Evolutionary conservation across 2,329 filamentous ascomycete genomes (phyloP).

Genomic region (Samsoniella hepiali): DNA sequence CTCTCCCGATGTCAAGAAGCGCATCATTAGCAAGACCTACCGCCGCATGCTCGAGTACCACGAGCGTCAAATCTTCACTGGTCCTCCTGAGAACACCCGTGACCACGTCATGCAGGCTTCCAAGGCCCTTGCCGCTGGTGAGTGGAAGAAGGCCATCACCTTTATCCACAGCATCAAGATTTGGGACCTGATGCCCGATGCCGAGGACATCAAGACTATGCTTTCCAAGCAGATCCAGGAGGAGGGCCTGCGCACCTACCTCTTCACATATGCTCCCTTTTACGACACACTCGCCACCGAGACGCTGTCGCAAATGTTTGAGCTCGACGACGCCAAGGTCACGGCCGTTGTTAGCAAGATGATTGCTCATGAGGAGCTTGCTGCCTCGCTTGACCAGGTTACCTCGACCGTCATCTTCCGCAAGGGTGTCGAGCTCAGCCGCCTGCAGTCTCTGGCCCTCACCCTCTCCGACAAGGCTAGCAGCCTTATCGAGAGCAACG

Average conservation of each 20-base stretch:
- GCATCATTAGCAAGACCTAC: slow-evolving; percentile 98
- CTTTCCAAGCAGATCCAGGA: slow-evolving; percentile 97
- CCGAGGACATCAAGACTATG: slow-evolving; percentile 94
- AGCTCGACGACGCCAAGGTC: slow-evolving; percentile 86
- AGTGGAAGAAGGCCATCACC: slow-evolving; percentile 95
- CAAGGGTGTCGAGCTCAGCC: slow-evolving; percentile 96
- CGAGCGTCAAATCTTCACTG: slow-evolving; percentile 98
- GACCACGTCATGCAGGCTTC: slow-evolving; percentile 99
- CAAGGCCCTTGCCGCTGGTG: slow-evolving; percentile 91
- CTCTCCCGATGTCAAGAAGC: slow-evolving; percentile 94
- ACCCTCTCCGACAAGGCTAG: slow-evolving; percentile 96
- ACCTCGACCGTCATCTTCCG: slow-evolving; percentile 97
- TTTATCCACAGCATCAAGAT: slow-evolving; percentile 99
- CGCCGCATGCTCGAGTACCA: slow-evolving; percentile 99
- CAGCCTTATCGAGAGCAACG: slow-evolving; percentile 92
- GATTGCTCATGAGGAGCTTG: slow-evolving; percentile 98
- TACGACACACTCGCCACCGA: slow-evolving; percentile 92
- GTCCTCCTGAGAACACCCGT: slow-evolving; percentile 95
- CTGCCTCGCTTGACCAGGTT: slow-evolving; percentile 94
- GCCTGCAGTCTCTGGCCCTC: slow-evolving; percentile 90
- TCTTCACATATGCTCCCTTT: slow-evolving; percentile 99
- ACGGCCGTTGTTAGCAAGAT: slow-evolving; percentile 96
- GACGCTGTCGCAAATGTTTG: slow-evolving; percentile 91
- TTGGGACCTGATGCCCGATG: slow-evolving; percentile 94
- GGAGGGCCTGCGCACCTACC: slow-evolving; percentile 94